phyloP scores from a whole-genome alignment of 73 alveolate genomes.

The Blepharisma stoltei region DNA sequence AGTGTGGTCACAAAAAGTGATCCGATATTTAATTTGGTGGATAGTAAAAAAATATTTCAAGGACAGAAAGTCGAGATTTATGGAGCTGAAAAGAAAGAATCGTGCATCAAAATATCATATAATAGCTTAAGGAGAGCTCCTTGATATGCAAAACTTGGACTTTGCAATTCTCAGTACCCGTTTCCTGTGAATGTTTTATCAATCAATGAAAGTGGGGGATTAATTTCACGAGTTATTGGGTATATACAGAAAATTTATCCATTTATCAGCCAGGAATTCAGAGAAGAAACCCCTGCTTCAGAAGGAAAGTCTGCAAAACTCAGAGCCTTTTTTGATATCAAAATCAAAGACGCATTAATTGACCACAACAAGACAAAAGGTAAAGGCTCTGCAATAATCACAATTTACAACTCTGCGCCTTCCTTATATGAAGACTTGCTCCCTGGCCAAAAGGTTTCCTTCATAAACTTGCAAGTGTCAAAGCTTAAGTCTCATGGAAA shows the following conservation, averaged over 20 bases:
- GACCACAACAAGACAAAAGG: background rate
- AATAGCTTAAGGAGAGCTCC: conserved; percentile 20
- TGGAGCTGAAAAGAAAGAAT: background rate
- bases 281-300: background rate
- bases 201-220: conserved; percentile 7
- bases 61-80: conserved; percentile 1
- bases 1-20: background rate
- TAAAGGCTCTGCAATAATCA: background rate
- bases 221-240: background rate
- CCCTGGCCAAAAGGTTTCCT: background rate
- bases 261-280: background rate
- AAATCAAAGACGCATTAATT: conserved; percentile 5
- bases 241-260: conserved; percentile 2
- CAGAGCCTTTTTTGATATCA: background rate
- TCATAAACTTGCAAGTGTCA: no score
- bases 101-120: background rate
- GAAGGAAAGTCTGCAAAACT: background rate
- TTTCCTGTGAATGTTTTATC: conserved; percentile 1
- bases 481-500: background rate
- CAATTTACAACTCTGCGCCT: background rate
- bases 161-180: background rate
- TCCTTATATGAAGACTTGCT: background rate
- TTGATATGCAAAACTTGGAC: conserved; percentile 8
- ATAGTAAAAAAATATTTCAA: background rate
- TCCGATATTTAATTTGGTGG: conserved; percentile 6